Evolutionary conservation across 768 basidiomycete genomes (phyloP).

Genomic region (Lentinula aciculospora): DNA sequence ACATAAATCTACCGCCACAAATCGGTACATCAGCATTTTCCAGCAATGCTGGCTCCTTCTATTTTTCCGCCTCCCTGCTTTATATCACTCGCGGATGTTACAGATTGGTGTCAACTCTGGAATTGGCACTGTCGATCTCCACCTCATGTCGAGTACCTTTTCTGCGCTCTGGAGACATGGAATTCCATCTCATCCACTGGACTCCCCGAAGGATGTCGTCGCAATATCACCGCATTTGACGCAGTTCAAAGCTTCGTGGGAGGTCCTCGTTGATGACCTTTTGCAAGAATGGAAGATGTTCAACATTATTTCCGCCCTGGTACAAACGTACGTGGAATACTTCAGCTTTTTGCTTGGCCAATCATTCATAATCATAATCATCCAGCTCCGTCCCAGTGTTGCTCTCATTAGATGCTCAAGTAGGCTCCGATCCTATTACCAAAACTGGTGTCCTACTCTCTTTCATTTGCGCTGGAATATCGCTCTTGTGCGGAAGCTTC

Average conservation of each 20-base stretch:
- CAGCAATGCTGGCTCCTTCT: not conserved
- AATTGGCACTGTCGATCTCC: not conserved
- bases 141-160: not conserved
- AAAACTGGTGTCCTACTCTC: not conserved
- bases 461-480: slow-evolving; percentile 1
- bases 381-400: not conserved
- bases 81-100: not conserved
- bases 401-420: not conserved
- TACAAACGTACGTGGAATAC: not conserved
- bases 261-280: slow-evolving; percentile 2
- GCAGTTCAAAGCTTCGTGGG: not conserved
- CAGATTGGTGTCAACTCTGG: not conserved
- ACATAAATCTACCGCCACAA: not conserved
- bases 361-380: not conserved
- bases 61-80: slow-evolving; percentile 1
- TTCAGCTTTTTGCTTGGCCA: not conserved
- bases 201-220: not conserved
- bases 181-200: not conserved
- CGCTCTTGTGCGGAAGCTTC: not conserved
- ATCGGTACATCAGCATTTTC: not conserved
- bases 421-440: not conserved
- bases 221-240: not conserved
- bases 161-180: not conserved
- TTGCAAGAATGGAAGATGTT: slow-evolving; percentile 2
- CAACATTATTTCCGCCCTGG: not conserved